Evolutionary conservation across 2,329 filamentous ascomycete species (phyloP).

Genomic region (Colletotrichum sp.): DNA sequence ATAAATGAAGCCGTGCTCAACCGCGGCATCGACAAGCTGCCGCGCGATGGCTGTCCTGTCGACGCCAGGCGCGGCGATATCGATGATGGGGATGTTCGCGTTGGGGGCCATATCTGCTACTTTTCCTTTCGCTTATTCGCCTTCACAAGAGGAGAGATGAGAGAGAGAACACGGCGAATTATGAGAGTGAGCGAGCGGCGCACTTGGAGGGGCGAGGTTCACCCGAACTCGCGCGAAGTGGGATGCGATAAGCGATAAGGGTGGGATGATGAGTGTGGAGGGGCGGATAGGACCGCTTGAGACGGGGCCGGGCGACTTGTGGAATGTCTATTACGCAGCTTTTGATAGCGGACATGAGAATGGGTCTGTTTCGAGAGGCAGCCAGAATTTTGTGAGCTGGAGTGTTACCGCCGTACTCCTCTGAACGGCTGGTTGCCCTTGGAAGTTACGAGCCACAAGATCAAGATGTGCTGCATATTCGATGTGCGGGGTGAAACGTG

Average conservation of each 20-base stretch:
- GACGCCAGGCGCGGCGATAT: conserved; percentile 68
- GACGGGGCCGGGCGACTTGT: background rate
- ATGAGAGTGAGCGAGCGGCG: background rate
- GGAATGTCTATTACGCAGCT: conserved; percentile 14
- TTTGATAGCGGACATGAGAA: background rate
- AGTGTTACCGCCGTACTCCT: background rate
- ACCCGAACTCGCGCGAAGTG: conserved; percentile 12
- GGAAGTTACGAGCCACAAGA: background rate
- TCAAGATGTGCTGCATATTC: background rate
- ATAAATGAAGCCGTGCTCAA: conserved; percentile 88
- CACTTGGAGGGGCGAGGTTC: background rate
- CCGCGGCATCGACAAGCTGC: conserved; percentile 79
- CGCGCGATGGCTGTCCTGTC: conserved; percentile 64
- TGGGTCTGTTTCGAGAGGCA: background rate
- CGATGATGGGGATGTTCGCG: conserved; percentile 78
- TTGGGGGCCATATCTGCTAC: conserved; percentile 29
- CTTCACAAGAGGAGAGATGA: background rate
- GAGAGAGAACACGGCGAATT: background rate
- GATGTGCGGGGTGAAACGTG: background rate
- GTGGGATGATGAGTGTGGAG: conserved; percentile 11
- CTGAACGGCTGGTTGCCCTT: background rate
- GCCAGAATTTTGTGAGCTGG: background rate
- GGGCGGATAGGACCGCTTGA: background rate
- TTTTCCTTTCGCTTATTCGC: background rate
- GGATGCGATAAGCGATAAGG: conserved; percentile 22